Base-by-base conservation (phyloP, 768 basidiomycete species). In the Suillus plorans region DNA sequence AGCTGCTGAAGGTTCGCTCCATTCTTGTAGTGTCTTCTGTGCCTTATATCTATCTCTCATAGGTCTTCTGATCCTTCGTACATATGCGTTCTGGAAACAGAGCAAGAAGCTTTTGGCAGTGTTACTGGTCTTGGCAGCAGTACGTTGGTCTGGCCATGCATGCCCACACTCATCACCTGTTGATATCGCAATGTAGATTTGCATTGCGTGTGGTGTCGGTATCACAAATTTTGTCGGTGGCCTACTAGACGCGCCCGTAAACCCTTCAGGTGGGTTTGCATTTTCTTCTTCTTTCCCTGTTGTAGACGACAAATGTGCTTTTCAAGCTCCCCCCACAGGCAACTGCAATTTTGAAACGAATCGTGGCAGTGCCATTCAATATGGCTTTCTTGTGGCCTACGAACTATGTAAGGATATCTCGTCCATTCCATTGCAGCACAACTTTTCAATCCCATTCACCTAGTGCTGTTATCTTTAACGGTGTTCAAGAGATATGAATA, bases 111-210 rank as follows among this genome's bases (percentile, higher is more conserved):
- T 63, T 14, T 41, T 57, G 22, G 56, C 37, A 12, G 6, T 37
- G 6, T 57, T 63, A n/a, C 16, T 63, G 25, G 39, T 57, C 14
- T 41, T 58, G 41, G 62, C 50, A 14, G 58, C 44, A 36, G 62
- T 63, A 36, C n/a, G 62, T 63, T 25, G 6, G 7, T 37, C 36
- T 39, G 36, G 14, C 39, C 36, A 10, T 14, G 37, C n/a, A 39
- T 25, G 56, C 52, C 39, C 37, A 8, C 8, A 16, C 37, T 22
- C 20, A 9, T 39, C 37, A 8, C 16, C 8, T 22, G 3, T 57
- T 57, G 8, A 57, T 39, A 57, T 57, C 14, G 6, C 37, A 9
- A 37, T 12, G 18, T 20, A 57, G 56, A 57, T 57, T 39, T 57
- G 10, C 8, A 25, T 57, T 16, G n/a, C 56, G 4, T 39, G 36